Evolutionary conservation across 768 basidiomycete genomes (phyloP), one percentile per base, ranked within the genome.

Genomic region (Boletus eberwhitei): DNA sequence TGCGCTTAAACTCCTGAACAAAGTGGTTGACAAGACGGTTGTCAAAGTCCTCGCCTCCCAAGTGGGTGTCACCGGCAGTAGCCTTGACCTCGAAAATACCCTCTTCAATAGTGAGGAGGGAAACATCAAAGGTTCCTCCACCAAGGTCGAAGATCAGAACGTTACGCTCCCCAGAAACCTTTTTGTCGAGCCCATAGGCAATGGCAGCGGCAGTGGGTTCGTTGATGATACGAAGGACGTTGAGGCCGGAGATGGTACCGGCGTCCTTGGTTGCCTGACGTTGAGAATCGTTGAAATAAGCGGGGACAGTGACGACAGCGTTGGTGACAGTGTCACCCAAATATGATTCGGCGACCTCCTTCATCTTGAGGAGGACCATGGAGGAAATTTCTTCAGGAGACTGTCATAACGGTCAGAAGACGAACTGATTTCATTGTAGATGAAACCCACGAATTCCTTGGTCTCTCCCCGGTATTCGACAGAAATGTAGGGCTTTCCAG

Each of bases 251-350:
- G 66, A 98, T 98, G 57, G 84, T 85, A 64, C 96, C 96, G 36
- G 96, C 94, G 68, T 98, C 96, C 79, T 97, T 98, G 65, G 96
- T 98, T 21, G 96, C 96, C 68, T 96, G 93, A 70, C 96, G 90
- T 71, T 98, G 96, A 24, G 96, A 95, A 78, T 98, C 94, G 74
- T 98, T 98, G 82, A 98, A 98, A 80, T 98, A 98, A 36, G 95
- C 94, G 32, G 95, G 95, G 59, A 98, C 88, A 26, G 94, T 96
- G 66, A 98, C 87, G 64, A 98, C 96, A 52, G 96, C 96, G 73
- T 95, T 93, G 73, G 72, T 86, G 71, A 94, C 77, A 52, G 78
- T 82, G 65, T 77, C 79, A 56, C 96, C 93, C 62, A 98, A 83
- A 77, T 98, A 97, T 47, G 96, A 88, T 79, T 98, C 96, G 34